A percentile compares a stretch with the other conserved stretches of the same genome.
Evolutionary conservation across 805 yeast genomes (phyloP).

Genomic region (Kodamaea leandrae): DNA sequence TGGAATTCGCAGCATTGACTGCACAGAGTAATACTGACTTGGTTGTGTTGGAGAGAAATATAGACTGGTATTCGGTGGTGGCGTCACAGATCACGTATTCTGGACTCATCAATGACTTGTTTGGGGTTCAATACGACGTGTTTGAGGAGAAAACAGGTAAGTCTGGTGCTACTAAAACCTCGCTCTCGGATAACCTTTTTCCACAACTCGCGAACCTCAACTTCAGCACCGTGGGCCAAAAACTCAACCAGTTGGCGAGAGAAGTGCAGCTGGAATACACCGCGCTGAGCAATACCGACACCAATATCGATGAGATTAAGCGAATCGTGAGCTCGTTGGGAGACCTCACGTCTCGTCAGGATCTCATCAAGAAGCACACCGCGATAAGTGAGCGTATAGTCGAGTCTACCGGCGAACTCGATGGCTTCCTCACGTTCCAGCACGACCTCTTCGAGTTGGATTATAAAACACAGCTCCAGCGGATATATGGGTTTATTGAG

Average conservation of each 20-base stretch:
- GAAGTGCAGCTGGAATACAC: slow-evolving; percentile 68
- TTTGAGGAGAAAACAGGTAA: not conserved
- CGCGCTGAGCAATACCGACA: slow-evolving; percentile 28
- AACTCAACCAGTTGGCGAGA: slow-evolving; percentile 68
- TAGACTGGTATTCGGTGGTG: slow-evolving; percentile 70
- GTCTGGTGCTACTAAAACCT: not conserved
- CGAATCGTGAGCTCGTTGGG: slow-evolving; percentile 69
- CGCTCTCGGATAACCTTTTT: slow-evolving; percentile 42
- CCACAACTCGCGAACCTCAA: slow-evolving; percentile 48
- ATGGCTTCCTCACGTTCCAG: slow-evolving; percentile 55
- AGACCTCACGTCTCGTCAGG: slow-evolving; percentile 64
- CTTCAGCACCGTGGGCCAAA: slow-evolving; percentile 76
- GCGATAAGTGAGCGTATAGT: slow-evolving; percentile 63
- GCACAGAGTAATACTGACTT: slow-evolving; percentile 60
- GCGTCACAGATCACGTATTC: slow-evolving; percentile 76
- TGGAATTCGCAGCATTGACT: slow-evolving; percentile 32
- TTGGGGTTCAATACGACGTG: slow-evolving; percentile 42
- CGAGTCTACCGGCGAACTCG: slow-evolving; percentile 38
- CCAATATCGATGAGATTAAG: slow-evolving; percentile 45
- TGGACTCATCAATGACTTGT: slow-evolving; percentile 77
- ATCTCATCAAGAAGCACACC: slow-evolving; percentile 69
- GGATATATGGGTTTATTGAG: slow-evolving; percentile 38
- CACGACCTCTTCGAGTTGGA: slow-evolving; percentile 60
- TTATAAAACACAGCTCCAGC: slow-evolving; percentile 30
- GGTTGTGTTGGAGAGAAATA: slow-evolving; percentile 72